These are phyloP conservation scores for Aspergillus latus DNA, from an alignment of 2,329 filamentous ascomycete genomes.

Conservation along the genomic window DNA sequence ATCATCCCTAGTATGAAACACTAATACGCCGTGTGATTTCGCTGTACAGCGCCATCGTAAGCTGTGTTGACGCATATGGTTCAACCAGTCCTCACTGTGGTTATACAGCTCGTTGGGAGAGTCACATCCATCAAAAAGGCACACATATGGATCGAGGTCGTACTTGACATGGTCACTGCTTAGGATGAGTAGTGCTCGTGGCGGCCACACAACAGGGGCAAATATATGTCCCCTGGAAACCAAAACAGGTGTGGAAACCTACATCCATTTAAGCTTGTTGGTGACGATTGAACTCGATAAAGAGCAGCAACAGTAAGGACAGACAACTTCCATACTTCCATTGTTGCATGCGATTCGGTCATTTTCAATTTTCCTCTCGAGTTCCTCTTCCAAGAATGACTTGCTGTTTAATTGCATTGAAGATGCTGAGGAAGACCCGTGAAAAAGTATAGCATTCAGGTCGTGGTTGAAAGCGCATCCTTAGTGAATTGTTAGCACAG, in stretches of 20 bases:
- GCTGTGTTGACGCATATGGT: conserved; percentile 5
- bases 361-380: background rate
- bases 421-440: no score
- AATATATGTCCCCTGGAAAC: no score
- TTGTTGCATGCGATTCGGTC: background rate
- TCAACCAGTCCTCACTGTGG: conserved; percentile 8
- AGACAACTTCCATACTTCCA: conserved; percentile 10
- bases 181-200: background rate
- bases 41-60: conserved; percentile 5
- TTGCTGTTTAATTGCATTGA: background rate
- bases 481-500: no score
- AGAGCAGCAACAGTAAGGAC: conserved; percentile 10
- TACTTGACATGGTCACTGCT: conserved; percentile 7
- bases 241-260: background rate
- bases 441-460: no score
- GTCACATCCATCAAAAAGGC: conserved; percentile 5
- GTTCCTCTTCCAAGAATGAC: background rate
- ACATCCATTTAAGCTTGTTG: conserved; percentile 7
- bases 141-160: conserved; percentile 7
- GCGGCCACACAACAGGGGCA: background rate
- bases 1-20: background rate
- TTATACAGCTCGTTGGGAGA: conserved; percentile 1
- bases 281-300: conserved; percentile 2
- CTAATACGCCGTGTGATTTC: conserved; percentile 2
- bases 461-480: no score